A percentile compares a stretch with the other conserved stretches of the same genome.
Conservation (phyloP, 1,139 yeast species). For the Williopsis jadinii region DNA sequence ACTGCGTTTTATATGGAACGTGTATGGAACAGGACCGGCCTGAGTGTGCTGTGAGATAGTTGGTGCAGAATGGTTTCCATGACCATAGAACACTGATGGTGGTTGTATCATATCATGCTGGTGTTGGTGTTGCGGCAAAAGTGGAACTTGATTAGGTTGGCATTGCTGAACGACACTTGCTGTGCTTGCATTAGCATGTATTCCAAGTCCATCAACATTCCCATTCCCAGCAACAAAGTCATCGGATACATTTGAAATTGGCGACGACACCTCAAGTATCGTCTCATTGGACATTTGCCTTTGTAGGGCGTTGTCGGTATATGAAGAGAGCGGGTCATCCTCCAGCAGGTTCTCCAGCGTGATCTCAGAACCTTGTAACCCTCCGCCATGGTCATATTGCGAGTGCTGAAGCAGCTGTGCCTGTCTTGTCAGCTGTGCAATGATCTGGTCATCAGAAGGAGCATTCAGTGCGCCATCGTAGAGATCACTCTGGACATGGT, state of each 20-base stretch:
- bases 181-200: background rate
- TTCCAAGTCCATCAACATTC: background rate
- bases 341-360: slow-evolving; percentile 20
- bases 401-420: background rate
- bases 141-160: background rate
- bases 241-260: slow-evolving; percentile 4
- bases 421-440: background rate
- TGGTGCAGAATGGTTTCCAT: slow-evolving; percentile 1
- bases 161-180: slow-evolving; percentile 1
- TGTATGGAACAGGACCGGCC: slow-evolving; percentile 1
- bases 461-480: background rate
- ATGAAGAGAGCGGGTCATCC: slow-evolving; percentile 21
- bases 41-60: background rate
- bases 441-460: background rate
- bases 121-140: background rate
- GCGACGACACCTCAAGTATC: slow-evolving; percentile 19
- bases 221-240: background rate
- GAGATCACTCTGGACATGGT: background rate
- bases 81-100: background rate
- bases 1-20: too few relatives aligned
- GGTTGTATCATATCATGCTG: too few relatives aligned
- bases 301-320: slow-evolving; percentile 18
- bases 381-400: background rate
- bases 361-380: slow-evolving; percentile 1
- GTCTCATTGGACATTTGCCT: slow-evolving; percentile 23